Evolutionary conservation across 805 yeast genomes (phyloP), one percentile per base, ranked within the genome.

Genomic region (Cyberlindnera euphorbiae): DNA sequence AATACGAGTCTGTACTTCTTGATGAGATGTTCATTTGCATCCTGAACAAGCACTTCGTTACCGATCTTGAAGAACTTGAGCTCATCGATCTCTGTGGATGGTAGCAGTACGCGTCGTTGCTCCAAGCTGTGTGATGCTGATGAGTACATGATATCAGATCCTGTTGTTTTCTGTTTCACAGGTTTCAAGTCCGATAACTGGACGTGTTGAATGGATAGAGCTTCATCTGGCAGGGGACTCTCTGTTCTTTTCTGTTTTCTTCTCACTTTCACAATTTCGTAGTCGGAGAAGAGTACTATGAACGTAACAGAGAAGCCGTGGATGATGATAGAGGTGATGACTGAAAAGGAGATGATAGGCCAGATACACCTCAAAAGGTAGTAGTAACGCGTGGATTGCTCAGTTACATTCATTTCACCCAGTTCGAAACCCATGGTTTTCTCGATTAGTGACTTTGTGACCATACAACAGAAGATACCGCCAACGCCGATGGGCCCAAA

Each of bases 401-500:
- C n/a, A 17, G 70, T 73, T 4, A 56, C 64, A 17, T 71, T 64
- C 13, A 66, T 62, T 42, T 62, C 65, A 7, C 60, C 65, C 50
- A 39, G 22, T 13, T 39, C 44, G 18, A 28, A 32, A 2, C 44
- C 44, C 21, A 39, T 14, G 28, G 32, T 30, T 17, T 33, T 26
- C 18, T 84, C 94, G 32, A 83, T 62, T 41, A 79, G 80, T 8
- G 77, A 74, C 40, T 89, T 73, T 1, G 94, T 86, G 40, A 87
- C 65, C 37, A 87, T 78, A 6, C 83, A 78, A 27, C 93, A 89
- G 59, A 84, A 87, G 7, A 87, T 69, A 3, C 95, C 95, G 38
- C 96, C 96, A 15, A 87, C 96, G 27, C 97, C 97, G 53, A 88
- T 84, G 2, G 97, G 96, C 10, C 97, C 97, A 59, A 88, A 88